Evolutionary conservation across 495 filamentous ascomycete genomes (phyloP).

Genomic region (Penicillium roqueforti): DNA sequence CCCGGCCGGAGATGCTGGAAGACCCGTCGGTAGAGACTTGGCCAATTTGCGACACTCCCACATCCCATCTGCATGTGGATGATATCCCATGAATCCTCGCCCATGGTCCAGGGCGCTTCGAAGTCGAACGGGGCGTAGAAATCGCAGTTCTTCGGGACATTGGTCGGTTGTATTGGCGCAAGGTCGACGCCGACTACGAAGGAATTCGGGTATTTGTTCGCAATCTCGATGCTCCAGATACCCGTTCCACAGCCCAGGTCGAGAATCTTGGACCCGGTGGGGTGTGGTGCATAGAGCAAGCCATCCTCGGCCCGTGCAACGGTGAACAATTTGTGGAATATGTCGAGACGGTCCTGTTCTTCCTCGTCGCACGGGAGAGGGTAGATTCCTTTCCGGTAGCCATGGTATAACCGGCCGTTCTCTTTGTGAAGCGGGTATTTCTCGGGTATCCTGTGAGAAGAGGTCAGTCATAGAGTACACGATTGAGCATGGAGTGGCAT

Average conservation of each 20-base stretch:
- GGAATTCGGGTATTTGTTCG: slow-evolving; percentile 58
- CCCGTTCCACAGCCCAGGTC: slow-evolving; percentile 88
- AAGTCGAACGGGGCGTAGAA: slow-evolving; percentile 67
- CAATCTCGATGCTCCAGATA: slow-evolving; percentile 88
- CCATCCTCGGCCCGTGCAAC: slow-evolving; percentile 58
- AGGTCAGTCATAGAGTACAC: slow-evolving; percentile 18
- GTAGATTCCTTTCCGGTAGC: slow-evolving; percentile 47
- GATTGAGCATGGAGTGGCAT: slow-evolving; percentile 9
- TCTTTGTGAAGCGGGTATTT: slow-evolving; percentile 36
- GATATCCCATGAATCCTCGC: slow-evolving; percentile 74
- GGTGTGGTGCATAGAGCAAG: slow-evolving; percentile 50
- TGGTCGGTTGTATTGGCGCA: slow-evolving; percentile 72
- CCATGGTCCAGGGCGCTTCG: slow-evolving; percentile 75
- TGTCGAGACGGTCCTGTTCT: slow-evolving; percentile 73
- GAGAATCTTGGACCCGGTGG: slow-evolving; percentile 54
- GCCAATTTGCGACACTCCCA: slow-evolving; percentile 79
- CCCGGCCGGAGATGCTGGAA: slow-evolving; percentile 79
- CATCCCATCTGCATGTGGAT: slow-evolving; percentile 80
- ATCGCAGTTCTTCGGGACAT: slow-evolving; percentile 66
- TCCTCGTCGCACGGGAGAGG: slow-evolving; percentile 52
- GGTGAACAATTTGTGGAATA: slow-evolving; percentile 70
- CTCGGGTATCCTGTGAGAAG: slow-evolving; percentile 30
- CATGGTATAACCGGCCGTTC: slow-evolving; percentile 48
- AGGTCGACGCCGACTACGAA: slow-evolving; percentile 74
- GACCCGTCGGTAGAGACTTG: slow-evolving; percentile 64